These are phyloP conservation scores for Hypoxylon sp. DNA, from an alignment of 2,329 filamentous ascomycete genomes.

Conservation along the genomic window DNA sequence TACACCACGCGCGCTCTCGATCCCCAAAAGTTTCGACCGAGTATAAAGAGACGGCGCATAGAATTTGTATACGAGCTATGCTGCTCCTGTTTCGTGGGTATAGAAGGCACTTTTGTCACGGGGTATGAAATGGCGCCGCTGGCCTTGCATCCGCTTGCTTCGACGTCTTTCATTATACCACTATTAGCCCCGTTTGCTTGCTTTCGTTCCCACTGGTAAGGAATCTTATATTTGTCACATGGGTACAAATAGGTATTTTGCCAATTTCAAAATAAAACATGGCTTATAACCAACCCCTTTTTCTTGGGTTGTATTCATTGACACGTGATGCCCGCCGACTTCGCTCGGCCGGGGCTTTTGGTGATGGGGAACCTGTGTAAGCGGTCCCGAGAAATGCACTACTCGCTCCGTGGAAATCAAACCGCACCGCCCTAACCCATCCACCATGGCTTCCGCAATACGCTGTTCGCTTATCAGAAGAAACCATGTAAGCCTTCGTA, in stretches of 20 bases:
- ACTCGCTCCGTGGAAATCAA: neutral
- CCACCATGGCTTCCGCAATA: conserved; percentile 21
- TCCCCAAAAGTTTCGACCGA: no score
- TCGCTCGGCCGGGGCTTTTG: conserved; percentile 2
- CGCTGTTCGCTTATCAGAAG: neutral
- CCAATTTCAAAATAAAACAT: neutral
- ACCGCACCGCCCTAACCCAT: neutral
- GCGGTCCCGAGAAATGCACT: neutral
- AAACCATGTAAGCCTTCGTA: conserved; percentile 1
- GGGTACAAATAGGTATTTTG: neutral
- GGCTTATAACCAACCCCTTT: neutral
- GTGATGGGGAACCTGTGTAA: neutral
- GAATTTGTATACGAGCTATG: no score
- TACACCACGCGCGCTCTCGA: neutral
- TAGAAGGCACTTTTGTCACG: neutral
- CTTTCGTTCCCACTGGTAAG: neutral
- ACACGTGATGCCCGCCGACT: conserved; percentile 19
- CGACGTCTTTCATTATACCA: neutral
- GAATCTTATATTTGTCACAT: neutral
- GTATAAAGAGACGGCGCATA: no score
- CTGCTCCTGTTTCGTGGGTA: neutral
- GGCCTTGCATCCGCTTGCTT: neutral
- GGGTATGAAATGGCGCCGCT: neutral
- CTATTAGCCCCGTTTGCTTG: neutral
- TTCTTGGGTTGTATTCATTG: neutral